These are phyloP conservation scores for Zygotorulaspora mrakii DNA, from an alignment of 1,139 yeast genomes.

Conservation along the genomic window DNA sequence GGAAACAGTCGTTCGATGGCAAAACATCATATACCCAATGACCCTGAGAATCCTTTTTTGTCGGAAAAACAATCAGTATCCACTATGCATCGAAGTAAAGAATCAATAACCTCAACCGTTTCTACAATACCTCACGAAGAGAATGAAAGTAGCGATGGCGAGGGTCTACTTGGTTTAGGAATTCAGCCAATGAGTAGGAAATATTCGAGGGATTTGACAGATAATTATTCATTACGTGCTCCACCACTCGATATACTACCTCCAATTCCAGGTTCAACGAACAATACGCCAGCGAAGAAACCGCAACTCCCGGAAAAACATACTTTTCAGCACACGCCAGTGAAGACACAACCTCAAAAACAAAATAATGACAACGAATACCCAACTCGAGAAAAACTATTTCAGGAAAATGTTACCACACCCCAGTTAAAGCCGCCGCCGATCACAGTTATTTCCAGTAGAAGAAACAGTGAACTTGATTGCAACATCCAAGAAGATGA, in stretches of 20 bases:
- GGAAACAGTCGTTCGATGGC: background rate
- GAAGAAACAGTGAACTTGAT: slow-evolving; percentile 13
- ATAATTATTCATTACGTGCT: slow-evolving; percentile 14
- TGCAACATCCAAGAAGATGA: slow-evolving; percentile 13
- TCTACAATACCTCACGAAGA: slow-evolving; percentile 21
- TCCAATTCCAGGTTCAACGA: slow-evolving; percentile 31
- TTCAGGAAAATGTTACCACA: slow-evolving; percentile 11
- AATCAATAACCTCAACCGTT: slow-evolving; percentile 19
- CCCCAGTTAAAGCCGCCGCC: slow-evolving; percentile 18
- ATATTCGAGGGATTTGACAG: slow-evolving; percentile 6
- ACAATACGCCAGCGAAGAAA: slow-evolving; percentile 28
- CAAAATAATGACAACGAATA: slow-evolving; percentile 6
- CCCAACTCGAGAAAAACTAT: slow-evolving; percentile 12
- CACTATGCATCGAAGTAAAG: slow-evolving; percentile 17
- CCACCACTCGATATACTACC: slow-evolving; percentile 26
- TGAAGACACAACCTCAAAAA: slow-evolving; percentile 18
- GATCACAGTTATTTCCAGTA: slow-evolving; percentile 8
- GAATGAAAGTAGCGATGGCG: slow-evolving; percentile 15
- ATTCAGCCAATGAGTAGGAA: slow-evolving; percentile 14
- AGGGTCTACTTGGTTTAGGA: slow-evolving; percentile 12
- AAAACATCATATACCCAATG: slow-evolving; percentile 1
- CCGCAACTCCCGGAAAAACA: slow-evolving; percentile 29
- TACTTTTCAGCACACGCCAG: slow-evolving; percentile 33
- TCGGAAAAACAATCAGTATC: slow-evolving; percentile 7
- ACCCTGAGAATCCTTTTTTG: slow-evolving; percentile 10